Evolutionary conservation across 2,329 filamentous ascomycete genomes (phyloP).

Genomic region (Diaporthe eres): DNA sequence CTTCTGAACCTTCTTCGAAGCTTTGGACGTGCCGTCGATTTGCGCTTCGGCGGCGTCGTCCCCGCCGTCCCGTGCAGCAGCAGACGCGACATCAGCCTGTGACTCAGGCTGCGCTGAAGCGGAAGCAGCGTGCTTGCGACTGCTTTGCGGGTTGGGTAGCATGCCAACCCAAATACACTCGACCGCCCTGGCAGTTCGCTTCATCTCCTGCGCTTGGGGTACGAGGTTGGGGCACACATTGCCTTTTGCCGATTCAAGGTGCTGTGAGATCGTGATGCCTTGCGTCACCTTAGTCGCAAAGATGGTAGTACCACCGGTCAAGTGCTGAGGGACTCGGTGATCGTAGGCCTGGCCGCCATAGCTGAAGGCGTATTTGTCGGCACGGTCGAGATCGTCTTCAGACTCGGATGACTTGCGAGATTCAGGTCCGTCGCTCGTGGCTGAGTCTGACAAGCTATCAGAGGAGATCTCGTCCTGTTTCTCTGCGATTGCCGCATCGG

Average conservation of each 20-base stretch:
- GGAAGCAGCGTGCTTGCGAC: neutral
- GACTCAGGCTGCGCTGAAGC: neutral
- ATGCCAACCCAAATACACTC: slow-evolving; percentile 37
- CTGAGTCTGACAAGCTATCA: neutral
- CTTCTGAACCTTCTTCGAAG: neutral
- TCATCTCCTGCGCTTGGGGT: slow-evolving; percentile 1
- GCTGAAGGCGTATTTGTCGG: slow-evolving; percentile 36
- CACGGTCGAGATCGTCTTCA: neutral
- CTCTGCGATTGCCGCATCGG: neutral
- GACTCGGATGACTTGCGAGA: neutral
- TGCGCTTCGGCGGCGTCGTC: neutral
- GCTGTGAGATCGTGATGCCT: neutral
- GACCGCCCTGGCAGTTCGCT: neutral
- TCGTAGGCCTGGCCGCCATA: slow-evolving; percentile 13
- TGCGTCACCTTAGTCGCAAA: neutral
- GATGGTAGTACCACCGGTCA: neutral
- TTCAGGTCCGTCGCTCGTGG: neutral
- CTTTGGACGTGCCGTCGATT: neutral
- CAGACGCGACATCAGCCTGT: neutral
- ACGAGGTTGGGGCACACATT: neutral
- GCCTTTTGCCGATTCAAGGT: neutral
- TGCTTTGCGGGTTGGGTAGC: neutral
- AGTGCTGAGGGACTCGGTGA: slow-evolving; percentile 7
- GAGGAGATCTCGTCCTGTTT: neutral
- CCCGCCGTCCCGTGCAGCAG: neutral